Base-by-base conservation (phyloP, 805 yeast species). In the Candida silvicultrix region DNA sequence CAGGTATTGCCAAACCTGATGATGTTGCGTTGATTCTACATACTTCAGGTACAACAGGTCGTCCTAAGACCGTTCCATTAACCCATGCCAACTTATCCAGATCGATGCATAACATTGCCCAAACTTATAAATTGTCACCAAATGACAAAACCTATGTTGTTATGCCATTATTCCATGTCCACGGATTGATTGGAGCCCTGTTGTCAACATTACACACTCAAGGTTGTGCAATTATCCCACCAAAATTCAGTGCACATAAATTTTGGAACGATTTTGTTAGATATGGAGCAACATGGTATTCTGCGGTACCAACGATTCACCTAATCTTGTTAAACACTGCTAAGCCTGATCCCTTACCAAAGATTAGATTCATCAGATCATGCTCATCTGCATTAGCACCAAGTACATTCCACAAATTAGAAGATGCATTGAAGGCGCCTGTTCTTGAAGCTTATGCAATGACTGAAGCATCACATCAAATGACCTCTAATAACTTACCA, bases 381-480 rank as follows among this genome's bases (percentile, higher is more conserved):
- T 83, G 89, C 58, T 83, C 89, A 1, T 75, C 88, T 1, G 74
- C 88, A 6, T 68, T 83, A 55, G 86, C 89, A 1, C 87, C 88
- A 2, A 62, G 80, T 1, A 80, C 81, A 6, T 77, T 83, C 67
- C 68, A 68, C 45, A 70, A 74, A 59, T 67, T 83, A 41, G 89
- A 83, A 54, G 49, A 64, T 41, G 68, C 71, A 28, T 78, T 83
- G 60, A 65, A 74, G 9, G 83, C 86, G 0, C 89, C 89, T 0
- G 89, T 83, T 0, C 58, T 83, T 15, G 90, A 83, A 60, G 89
- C 89, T 0, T 83, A 83, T 57, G 89, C 89, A 5, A 83, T 83
- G 88, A 83, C 89, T 2, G 90, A 83, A 59, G 87, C 87, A 1
- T 73, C 86, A n/a, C 89, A 83, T 61, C 89, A 83, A 62, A 84